Conservation (phyloP, 1,139 yeast genomes). For the Barnettozyma hawaiiensis region DNA sequence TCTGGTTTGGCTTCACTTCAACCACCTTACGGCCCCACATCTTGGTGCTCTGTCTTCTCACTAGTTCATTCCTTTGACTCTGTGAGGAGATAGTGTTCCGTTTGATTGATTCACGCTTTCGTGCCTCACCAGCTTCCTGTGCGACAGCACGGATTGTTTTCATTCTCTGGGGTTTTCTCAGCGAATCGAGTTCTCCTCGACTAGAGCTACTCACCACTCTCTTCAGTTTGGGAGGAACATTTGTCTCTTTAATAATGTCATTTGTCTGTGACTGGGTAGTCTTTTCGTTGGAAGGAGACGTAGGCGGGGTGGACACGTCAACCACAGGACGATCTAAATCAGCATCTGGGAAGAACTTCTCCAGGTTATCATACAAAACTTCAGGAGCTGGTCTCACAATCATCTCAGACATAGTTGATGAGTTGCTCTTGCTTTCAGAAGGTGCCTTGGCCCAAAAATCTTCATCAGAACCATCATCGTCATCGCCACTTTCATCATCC, state of each 20-base stretch:
- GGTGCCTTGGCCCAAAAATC: constrained; percentile 60
- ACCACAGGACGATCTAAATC: constrained; percentile 90
- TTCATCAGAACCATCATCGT: constrained; percentile 40
- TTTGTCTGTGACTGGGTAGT: neutral
- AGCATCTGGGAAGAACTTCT: constrained; percentile 86
- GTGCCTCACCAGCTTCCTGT: constrained; percentile 73
- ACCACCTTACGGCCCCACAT: constrained; percentile 96
- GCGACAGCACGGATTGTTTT: constrained; percentile 91
- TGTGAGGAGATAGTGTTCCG: constrained; percentile 12
- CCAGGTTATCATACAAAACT: constrained; percentile 85
- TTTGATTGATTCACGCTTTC: constrained; percentile 36
- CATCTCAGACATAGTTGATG: constrained; percentile 30
- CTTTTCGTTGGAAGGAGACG: constrained; percentile 38
- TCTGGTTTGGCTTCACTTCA: constrained; percentile 78
- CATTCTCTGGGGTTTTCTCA: constrained; percentile 44
- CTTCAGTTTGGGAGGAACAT: constrained; percentile 16
- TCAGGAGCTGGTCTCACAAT: constrained; percentile 93
- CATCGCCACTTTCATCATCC: constrained; percentile 39
- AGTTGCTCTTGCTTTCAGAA: constrained; percentile 13
- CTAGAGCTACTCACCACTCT: constrained; percentile 19
- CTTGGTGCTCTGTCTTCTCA: constrained; percentile 80
- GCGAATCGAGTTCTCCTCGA: constrained; percentile 21
- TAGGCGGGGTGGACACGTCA: constrained; percentile 62
- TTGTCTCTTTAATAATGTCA: constrained; percentile 10
- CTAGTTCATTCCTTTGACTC: constrained; percentile 20